Evolutionary conservation across 495 filamentous ascomycete species (phyloP).

Genomic region (Penicillium argentinense): DNA sequence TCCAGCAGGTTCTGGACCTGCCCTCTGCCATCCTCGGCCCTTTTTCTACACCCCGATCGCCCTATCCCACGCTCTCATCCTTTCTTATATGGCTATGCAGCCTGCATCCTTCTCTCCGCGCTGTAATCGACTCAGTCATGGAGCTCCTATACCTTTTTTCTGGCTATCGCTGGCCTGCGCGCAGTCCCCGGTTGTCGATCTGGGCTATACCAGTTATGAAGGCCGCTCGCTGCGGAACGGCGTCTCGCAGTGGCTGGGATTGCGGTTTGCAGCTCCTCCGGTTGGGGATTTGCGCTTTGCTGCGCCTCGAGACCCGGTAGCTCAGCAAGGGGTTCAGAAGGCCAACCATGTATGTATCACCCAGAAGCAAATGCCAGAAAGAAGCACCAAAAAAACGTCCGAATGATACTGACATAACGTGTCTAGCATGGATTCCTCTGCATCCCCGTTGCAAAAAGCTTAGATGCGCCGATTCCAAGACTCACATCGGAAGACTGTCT

Average conservation of each 20-base stretch:
- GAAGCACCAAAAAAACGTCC: no score
- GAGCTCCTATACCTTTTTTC: conserved; percentile 13
- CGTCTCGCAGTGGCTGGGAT: conserved; percentile 62
- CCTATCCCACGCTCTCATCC: no score
- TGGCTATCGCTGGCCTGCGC: conserved; percentile 22
- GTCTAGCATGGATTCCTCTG: conserved; percentile 51
- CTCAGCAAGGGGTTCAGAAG: conserved; percentile 37
- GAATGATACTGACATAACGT: background rate
- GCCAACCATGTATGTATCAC: conserved; percentile 41
- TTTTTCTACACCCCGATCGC: conserved; percentile 6
- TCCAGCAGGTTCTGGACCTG: background rate
- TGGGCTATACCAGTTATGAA: conserved; percentile 45
- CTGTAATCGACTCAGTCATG: conserved; percentile 9
- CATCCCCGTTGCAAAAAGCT: conserved; percentile 43
- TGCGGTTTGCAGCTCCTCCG: conserved; percentile 64
- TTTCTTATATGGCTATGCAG: conserved; percentile 11
- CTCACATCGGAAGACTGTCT: conserved; percentile 69
- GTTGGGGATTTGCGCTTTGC: conserved; percentile 58
- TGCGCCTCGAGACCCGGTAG: conserved; percentile 54
- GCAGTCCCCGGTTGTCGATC: conserved; percentile 32
- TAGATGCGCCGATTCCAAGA: conserved; percentile 22
- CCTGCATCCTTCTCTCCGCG: background rate
- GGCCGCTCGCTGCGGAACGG: conserved; percentile 41
- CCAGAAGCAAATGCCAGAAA: no score
- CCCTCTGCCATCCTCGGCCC: background rate